Base-by-base conservation (phyloP, 345 rosid genomes). In the Cardamine resedifolia region DNA sequence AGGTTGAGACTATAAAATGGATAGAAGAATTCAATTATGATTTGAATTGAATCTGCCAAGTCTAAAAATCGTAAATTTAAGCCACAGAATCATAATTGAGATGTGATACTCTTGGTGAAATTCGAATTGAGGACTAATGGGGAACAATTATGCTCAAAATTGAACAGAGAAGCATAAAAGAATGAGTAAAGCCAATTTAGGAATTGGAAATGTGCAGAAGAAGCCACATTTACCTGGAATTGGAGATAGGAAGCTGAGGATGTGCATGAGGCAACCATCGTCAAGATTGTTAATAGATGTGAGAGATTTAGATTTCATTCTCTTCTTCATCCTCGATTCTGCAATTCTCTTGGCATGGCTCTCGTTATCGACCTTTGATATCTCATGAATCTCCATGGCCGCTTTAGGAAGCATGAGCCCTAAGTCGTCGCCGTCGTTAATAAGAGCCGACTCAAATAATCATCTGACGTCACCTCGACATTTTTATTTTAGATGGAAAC, bases 241-340 rank as follows among this genome's bases (percentile, higher is more conserved):
- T 31, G 98, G 98, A 57, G 96, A 82, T 20, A 95, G 81, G 86
- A 90, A 95, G 83, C 96, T 95, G 85, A 95, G 85, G 79, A 95
- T 87, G 80, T 88, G 99, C 99, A 95, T 91, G 67, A 95, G 98
- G 75, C 96, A 88, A 20, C 98, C 99, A 83, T 95, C 99, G 73
- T 95, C 99, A 16, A 95, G 93, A 81, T 63, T 86, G 84, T 84
- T 91, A 28, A 95, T 82, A 65, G 81, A 67, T 19, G 81, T 12
- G 63, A 77, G 64, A 27, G 60, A 59, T 33, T 67, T 48, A 9
- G 19, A 20, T 53, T 68, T 61, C 55, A 36, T 21, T 62, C 59
- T 67, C 62, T 45, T 73, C 66, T 66, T 60, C 71, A 53, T 73
- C 55, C 38, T 77, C 24, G 64, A 11, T 49, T 65, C 66, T 8